Evolutionary conservation across 805 yeast genomes (phyloP), one percentile per base, ranked within the genome.

Genomic region (Metschnikowia reukaufii): DNA sequence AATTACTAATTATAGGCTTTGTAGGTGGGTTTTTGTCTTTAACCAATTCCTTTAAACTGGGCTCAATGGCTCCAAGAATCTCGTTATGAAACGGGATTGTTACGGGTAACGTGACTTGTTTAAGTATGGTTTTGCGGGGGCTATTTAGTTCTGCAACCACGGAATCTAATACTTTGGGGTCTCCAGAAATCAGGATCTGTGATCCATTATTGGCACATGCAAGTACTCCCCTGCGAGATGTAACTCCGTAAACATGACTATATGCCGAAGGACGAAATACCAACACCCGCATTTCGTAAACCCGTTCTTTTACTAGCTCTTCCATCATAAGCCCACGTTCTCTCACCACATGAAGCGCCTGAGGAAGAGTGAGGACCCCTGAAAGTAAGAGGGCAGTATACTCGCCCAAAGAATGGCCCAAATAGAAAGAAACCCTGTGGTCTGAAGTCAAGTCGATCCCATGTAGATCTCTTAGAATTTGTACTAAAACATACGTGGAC

Each of bases 31-130:
- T 21, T 4, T 30, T 17, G 12, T n/a, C 31, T 13, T 40, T 44
- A 4, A 66, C 56, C 17, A 63, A 52, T 12, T 46, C 50, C 6
- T 7, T 38, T 42, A 47, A 78, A 63, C 27, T 59, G 55, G 12
- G 62, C 57, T 68, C 72, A 5, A 79, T 74, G 0, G 64, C 63
- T 31, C 45, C 44, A 57, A 81, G 57, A 3, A 70, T 49, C 9
- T 64, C 58, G 47, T 69, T 72, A 57, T 79, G 84, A 59, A 79
- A 79, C 15, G 84, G 82, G 1, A 79, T 73, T 2, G 67, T 59
- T 6, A 78, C 83, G 1, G 77, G 71, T 37, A 79, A 57, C 34
- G 51, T 51, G 0, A 63, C 60, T 3, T 63, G 49, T 49, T 63
- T 63, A 10, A 67, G 53, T 4, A 62, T 58, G 12, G 48, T 52